Base-by-base conservation (phyloP, 176 grass and related monocot genomes). In the Melocanna baccifera region DNA sequence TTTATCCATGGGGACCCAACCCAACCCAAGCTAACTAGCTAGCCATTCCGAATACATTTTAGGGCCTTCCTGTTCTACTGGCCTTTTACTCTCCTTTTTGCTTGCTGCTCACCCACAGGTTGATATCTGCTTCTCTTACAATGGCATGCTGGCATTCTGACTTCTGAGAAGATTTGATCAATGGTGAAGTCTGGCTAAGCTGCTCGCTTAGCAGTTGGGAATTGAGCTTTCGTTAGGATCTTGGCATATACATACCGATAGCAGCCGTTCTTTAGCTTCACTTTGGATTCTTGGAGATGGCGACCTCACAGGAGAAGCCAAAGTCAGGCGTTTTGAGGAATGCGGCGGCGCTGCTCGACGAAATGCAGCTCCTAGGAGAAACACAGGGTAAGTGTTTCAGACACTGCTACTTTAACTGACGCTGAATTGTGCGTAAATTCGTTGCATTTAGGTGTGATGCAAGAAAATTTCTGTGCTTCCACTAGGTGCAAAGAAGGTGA, bases 331-430 rank as follows among this genome's bases (percentile, higher is more conserved):
- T 87, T 58, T 58, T 92, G 55, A 91, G 92, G 87, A 94, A 89
- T 30, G 88, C 89, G 12, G 91, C 93, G 3, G 88, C 89, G 45
- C 43, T 99, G 91, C 85, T 99, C 51, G 93, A 96, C 84, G 97
- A 94, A 89, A 99, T 99, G 97, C 94, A 96, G 91, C 91, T 99
- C 51, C 66, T 94, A 50, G 93, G 87, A 62, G 97, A 99, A 36
- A 79, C 85, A 23, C 93, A 90, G 79, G 89, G 86, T 89, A 88
- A 92, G 69, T 59, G 62, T 37, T 69, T 40, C 30, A 10, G 69
- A 63, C n/a, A 22, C 51, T 19, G 30, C 20, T 37, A 6, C 19
- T 62, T 62, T 19, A 2, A 2, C 48, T 42, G n/a, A 11, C 68
- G 42, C 72, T 1, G 30, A 46, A 77, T 75, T 74, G 58, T 55